phyloP scores from a whole-genome alignment of 441 rosid genomes.

The Pelargonium citronellum region DNA sequence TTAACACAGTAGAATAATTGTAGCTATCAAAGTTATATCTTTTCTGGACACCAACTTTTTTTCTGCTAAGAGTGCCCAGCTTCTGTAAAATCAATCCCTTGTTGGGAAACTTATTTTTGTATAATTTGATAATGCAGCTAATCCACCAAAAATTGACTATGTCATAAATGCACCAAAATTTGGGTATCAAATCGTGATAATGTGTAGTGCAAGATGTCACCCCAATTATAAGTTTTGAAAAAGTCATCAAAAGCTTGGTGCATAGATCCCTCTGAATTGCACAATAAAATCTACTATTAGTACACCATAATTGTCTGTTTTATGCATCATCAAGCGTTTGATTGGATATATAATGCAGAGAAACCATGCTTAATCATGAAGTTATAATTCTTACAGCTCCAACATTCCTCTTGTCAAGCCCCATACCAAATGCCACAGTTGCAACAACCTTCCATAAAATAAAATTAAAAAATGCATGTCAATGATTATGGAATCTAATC shows the following conservation, averaged over 20 bases:
- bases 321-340: too few species aligned
- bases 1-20: too few species aligned
- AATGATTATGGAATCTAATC: conserved; percentile 17
- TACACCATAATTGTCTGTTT: conserved; percentile 8
- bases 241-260: not conserved
- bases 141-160: not conserved
- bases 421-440: conserved; percentile 99
- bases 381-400: conserved; percentile 75
- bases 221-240: not conserved
- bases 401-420: conserved; percentile 86
- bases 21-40: too few species aligned
- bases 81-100: too few species aligned
- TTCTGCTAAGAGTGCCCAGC: too few species aligned
- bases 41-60: too few species aligned
- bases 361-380: conserved; percentile 19
- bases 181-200: not conserved
- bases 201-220: not conserved
- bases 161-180: not conserved
- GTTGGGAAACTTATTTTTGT: not conserved
- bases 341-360: conserved; percentile 16
- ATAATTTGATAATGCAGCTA: not conserved
- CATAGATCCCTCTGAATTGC: conserved; percentile 8
- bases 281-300: conserved; percentile 11
- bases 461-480: conserved; percentile 16
- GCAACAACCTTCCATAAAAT: conserved; percentile 77